A percentile compares a stretch with the other conserved stretches of the same genome.
phyloP scores from a whole-genome alignment of 495 filamentous ascomycete genomes.

The Neurospora sp. region DNA sequence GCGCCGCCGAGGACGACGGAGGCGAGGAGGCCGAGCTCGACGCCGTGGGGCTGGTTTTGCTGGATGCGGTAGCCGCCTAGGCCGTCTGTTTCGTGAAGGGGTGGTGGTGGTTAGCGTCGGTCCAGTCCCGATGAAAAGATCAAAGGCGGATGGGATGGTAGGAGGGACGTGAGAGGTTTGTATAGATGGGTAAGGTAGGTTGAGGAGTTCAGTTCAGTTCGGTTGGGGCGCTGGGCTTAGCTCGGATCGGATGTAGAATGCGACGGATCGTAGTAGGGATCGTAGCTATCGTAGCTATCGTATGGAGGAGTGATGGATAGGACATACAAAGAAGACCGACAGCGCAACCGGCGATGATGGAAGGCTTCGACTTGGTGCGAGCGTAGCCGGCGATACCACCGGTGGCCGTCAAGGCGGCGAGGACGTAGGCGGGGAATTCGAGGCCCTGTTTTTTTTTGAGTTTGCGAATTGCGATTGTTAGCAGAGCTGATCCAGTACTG shows the following conservation, averaged over 20 bases:
- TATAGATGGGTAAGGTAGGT: background rate
- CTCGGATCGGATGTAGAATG: background rate
- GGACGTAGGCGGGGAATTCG: constrained; percentile 50
- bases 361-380: constrained; percentile 76
- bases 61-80: constrained; percentile 62
- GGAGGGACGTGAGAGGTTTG: background rate
- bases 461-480: background rate
- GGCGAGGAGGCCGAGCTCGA: constrained; percentile 69
- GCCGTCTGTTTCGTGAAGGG: constrained; percentile 33
- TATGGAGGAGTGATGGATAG: background rate
- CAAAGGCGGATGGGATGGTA: background rate
- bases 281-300: background rate
- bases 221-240: background rate
- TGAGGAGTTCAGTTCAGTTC: background rate
- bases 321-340: constrained; percentile 56
- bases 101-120: background rate
- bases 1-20: constrained; percentile 71
- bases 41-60: constrained; percentile 55
- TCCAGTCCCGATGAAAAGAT: background rate
- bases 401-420: constrained; percentile 72
- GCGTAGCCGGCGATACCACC: constrained; percentile 78
- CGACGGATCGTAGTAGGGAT: background rate
- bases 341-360: constrained; percentile 67
- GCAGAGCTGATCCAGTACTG: no score
- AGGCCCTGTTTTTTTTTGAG: constrained; percentile 13